These are phyloP conservation scores for Typha latifolia DNA, from an alignment of 176 grass and related monocot genomes.

Conservation along the genomic window DNA sequence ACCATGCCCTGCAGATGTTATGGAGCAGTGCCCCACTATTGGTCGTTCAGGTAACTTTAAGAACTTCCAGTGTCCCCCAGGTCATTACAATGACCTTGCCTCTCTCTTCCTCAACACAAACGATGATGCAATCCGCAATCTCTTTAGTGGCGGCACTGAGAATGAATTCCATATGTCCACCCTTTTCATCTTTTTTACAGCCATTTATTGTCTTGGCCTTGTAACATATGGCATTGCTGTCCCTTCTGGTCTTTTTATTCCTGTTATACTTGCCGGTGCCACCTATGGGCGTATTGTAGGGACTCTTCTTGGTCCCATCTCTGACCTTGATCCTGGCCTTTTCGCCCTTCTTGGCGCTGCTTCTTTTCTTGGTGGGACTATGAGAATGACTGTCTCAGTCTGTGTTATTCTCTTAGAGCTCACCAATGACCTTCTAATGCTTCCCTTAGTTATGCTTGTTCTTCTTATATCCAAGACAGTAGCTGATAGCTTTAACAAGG, in stretches of 20 bases:
- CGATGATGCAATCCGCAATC: slow-evolving; percentile 86
- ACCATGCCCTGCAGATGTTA: slow-evolving; percentile 37
- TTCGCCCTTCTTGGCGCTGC: slow-evolving; percentile 80
- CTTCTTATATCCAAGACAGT: slow-evolving; percentile 87
- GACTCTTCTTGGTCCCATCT: slow-evolving; percentile 55
- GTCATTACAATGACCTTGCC: slow-evolving; percentile 84
- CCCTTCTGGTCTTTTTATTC: slow-evolving; percentile 91
- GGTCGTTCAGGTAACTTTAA: slow-evolving; percentile 84
- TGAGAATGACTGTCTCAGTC: slow-evolving; percentile 94
- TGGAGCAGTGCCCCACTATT: slow-evolving; percentile 67
- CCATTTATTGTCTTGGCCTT: slow-evolving; percentile 70
- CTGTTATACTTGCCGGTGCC: slow-evolving; percentile 80
- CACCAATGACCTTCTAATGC: slow-evolving; percentile 82
- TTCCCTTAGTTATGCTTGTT: slow-evolving; percentile 90
- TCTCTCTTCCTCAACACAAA: slow-evolving; percentile 96
- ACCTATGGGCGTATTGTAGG: slow-evolving; percentile 68
- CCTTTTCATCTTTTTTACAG: slow-evolving; percentile 69
- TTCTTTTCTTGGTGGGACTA: slow-evolving; percentile 84
- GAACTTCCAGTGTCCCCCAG: slow-evolving; percentile 75
- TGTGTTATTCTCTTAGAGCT: slow-evolving; percentile 93
- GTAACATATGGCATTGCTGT: slow-evolving; percentile 80
- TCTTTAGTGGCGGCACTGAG: slow-evolving; percentile 67
- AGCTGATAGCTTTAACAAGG: slow-evolving; percentile 83
- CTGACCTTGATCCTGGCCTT: slow-evolving; percentile 66
- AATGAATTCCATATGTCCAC: slow-evolving; percentile 63